phyloP scores from a whole-genome alignment of 352 stramenopile species.

The Pythium oligandrum region DNA sequence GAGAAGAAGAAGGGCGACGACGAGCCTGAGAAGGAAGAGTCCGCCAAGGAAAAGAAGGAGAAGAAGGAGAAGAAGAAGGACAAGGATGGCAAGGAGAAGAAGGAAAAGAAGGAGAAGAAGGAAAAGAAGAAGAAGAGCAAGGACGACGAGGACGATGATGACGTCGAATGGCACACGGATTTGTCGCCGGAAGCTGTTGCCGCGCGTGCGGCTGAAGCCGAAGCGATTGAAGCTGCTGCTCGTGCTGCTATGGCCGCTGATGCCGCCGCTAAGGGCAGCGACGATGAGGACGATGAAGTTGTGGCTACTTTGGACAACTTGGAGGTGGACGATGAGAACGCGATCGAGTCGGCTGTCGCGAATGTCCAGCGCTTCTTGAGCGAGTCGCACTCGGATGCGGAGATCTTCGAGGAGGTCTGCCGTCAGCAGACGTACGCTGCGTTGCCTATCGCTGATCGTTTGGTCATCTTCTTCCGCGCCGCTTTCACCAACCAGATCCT shows the following conservation, averaged over 20 bases:
- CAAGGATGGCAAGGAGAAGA: conserved; percentile 80
- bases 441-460: conserved; percentile 90
- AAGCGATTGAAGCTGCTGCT: conserved; percentile 76
- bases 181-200: conserved; percentile 77
- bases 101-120: conserved; percentile 81
- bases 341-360: conserved; percentile 63
- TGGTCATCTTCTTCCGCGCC: conserved; percentile 93
- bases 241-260: conserved; percentile 60
- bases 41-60: conserved; percentile 48
- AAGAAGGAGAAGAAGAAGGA: conserved; percentile 58
- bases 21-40: conserved; percentile 64
- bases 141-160: conserved; percentile 52
- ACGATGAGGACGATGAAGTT: conserved; percentile 40
- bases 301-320: conserved; percentile 77
- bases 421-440: conserved; percentile 91
- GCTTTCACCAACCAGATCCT: conserved; percentile 88
- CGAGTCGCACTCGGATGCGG: conserved; percentile 36
- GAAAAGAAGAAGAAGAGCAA: conserved; percentile 66
- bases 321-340: conserved; percentile 79
- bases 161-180: conserved; percentile 85
- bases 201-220: conserved; percentile 72
- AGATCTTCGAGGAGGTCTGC: conserved; percentile 87
- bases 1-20: conserved; percentile 50
- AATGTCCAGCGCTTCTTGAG: conserved; percentile 64
- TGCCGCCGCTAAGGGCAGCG: conserved; percentile 11